Evolutionary conservation across 768 basidiomycete species (phyloP).

Genomic region (Leccinum imitatum): DNA sequence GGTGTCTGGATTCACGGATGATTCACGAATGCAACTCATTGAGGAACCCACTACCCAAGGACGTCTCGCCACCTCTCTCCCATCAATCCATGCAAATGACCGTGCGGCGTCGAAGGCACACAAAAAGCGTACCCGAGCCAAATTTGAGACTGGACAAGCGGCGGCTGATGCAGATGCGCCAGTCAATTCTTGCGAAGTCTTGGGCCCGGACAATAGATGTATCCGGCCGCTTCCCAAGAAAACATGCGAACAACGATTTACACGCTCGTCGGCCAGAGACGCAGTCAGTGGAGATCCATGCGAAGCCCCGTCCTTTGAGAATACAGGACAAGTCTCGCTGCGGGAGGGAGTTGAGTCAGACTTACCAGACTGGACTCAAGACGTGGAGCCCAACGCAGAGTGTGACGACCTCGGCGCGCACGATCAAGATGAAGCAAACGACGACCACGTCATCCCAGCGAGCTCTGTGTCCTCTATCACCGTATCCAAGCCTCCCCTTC

Average conservation of each 20-base stretch:
- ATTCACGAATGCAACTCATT: background rate
- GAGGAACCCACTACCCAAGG: background rate
- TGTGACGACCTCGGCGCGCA: constrained; percentile 3
- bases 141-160: constrained; percentile 16
- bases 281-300: background rate
- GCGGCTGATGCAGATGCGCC: background rate
- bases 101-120: background rate
- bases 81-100: background rate
- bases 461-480: background rate
- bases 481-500: constrained; percentile 26
- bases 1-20: background rate
- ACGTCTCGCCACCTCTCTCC: background rate
- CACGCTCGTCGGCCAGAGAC: background rate
- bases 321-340: constrained; percentile 18
- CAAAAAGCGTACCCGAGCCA: constrained; percentile 21
- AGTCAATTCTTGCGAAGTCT: constrained; percentile 4
- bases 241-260: background rate
- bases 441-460: constrained; percentile 17
- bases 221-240: constrained; percentile 27
- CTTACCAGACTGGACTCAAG: constrained; percentile 27
- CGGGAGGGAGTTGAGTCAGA: constrained; percentile 8
- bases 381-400: constrained; percentile 21
- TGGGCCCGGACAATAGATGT: constrained; percentile 19
- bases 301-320: constrained; percentile 10
- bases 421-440: constrained; percentile 10